Base-by-base conservation (phyloP, 2,329 filamentous ascomycete species). In the Tolypocladium pustulatum region DNA sequence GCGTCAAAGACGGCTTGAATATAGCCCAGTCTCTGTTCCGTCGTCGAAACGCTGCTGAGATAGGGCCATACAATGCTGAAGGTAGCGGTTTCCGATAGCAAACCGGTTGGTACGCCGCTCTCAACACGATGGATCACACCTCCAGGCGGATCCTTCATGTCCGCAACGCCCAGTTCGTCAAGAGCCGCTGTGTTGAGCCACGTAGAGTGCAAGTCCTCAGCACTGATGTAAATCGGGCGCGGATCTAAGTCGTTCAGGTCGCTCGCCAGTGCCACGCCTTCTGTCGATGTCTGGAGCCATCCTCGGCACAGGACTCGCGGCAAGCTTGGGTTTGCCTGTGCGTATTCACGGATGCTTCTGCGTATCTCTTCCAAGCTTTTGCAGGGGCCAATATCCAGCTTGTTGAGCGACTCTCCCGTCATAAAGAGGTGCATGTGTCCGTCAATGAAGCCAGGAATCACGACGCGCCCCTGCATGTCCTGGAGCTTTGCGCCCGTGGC, bases 381-480 rank as follows among this genome's bases (percentile, higher is more conserved):
- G 30, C 20, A 52, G 3, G 17, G 17, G 8, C 49, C 4, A 13
- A 52, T n/a, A 27, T 52, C 49, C 0, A 52, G 27, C 30, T 32
- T 32, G 27, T 52, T 52, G 27, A 52, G 49, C 49, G 49, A 32
- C 20, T 52, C 27, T n/a, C 75, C 75, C 8, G 76, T 68, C 15
- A 75, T 65, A 1, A 78, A 64, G 17, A 78, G 69, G 61, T 78
- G 76, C 69, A 75, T 75, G 57, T 78, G 75, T 2, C 72, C 73
- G 61, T 78, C 75, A 27, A 77, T 73, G 63, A 77, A 76, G 1
- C 74, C 71, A 2, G 75, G 74, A 1, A 77, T 62, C 4, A 65
- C 30, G 7, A 60, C 30, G 9, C 59, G 56, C 12, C 49, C 54
- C 15, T 55, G 32, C 60, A 61, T 59, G 56, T 60, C 58, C 4